Evolutionary conservation across 1,139 yeast genomes (phyloP), one percentile per base, ranked within the genome.

Genomic region (Zhuliangozyma blackwelliae): DNA sequence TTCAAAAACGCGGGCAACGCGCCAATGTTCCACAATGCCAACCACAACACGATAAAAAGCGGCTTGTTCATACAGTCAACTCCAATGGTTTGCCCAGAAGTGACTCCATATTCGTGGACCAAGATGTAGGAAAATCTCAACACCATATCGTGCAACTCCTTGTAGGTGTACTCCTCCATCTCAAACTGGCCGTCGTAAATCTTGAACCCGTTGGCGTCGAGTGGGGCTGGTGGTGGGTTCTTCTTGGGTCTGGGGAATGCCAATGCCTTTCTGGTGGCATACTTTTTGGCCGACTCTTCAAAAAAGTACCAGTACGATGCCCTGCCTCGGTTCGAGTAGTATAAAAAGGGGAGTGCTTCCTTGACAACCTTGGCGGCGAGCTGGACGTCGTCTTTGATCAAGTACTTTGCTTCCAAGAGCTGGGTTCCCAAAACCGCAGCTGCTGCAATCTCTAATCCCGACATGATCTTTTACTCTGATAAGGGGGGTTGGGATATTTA

Each of bases 21-120:
- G 23, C 97, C 97, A 36, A 90, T 69, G 51, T 88, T 85, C 97
- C 97, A 89, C 37, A 86, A 62, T 0, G 96, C 83, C 44, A 86
- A 69, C 95, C 96, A 87, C 31, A 85, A 57, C 38, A 89, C 72
- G 21, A 89, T 59, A 51, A 86, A 87, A 47, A 88, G 67, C 1
- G 96, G 95, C 54, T 83, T 86, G 61, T 90, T 90, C 59, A 86
- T 83, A 54, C 80, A 84, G 50, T 82, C 82, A 36, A 90, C 54
- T 0, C 86, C 95, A 36, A 90, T 78, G n/a, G 80, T 73, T 47
- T 86, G 87, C 32, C 79, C 79, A 9, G 79, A 57, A 20, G 78
- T 64, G 28, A 89, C 77, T 2, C 83, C 82, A 52, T 80, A 81
- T 43, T 82, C 79, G 46, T 74, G 59, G 35, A 67, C 75, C 49